Evolutionary conservation across 202 grass and related monocot species (phyloP).

Genomic region (Zizania palustris): DNA sequence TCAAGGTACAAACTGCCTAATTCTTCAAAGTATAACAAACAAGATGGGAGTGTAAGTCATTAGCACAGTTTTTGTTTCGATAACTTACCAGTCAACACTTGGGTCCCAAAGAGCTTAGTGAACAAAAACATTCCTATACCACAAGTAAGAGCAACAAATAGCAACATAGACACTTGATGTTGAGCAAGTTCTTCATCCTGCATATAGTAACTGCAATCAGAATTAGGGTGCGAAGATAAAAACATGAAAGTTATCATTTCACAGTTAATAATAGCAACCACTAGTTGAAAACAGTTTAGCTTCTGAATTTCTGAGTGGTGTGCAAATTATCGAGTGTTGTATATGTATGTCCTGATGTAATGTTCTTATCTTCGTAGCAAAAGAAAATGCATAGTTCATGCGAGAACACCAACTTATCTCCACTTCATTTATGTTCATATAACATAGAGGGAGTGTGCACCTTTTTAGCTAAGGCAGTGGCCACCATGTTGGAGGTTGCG

Average conservation of each 20-base stretch:
- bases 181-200: conserved; percentile 82
- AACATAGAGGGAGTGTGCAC: conserved; percentile 43
- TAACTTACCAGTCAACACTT: conserved; percentile 74
- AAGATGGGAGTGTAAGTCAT: conserved; percentile 2
- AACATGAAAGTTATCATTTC: background rate
- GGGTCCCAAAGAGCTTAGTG: conserved; percentile 74
- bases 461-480: conserved; percentile 87
- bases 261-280: background rate
- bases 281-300: background rate
- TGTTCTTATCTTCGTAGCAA: background rate
- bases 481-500: conserved; percentile 97
- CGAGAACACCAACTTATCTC: background rate
- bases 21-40: conserved; percentile 12
- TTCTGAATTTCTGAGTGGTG: background rate
- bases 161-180: conserved; percentile 89
- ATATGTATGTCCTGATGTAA: background rate
- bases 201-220: conserved; percentile 32
- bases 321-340: background rate
- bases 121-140: conserved; percentile 87
- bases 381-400: background rate
- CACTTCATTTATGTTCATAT: background rate
- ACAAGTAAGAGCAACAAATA: conserved; percentile 81
- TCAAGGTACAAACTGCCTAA: background rate
- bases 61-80: background rate
- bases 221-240: background rate